Percentiles rank a stretch among this genome's conserved stretches.
These are phyloP conservation scores for Elsinoe arachidis DNA, from an alignment of 2,329 filamentous ascomycete genomes.

Conservation along the genomic window DNA sequence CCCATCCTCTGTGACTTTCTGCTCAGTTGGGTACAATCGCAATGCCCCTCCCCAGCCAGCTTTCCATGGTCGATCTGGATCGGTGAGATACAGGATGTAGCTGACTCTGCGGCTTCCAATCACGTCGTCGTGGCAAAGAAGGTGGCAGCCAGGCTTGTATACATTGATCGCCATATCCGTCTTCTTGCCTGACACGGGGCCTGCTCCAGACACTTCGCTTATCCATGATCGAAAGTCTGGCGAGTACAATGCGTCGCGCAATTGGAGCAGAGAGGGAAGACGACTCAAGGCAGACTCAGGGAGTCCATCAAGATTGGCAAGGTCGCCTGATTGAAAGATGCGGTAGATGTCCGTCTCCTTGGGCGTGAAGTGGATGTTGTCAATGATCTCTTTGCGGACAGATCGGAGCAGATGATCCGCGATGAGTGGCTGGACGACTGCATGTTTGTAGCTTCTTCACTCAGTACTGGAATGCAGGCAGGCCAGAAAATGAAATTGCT, in stretches of 20 bases:
- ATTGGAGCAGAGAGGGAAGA: conserved; percentile 76
- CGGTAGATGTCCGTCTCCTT: conserved; percentile 99
- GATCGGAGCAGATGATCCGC: conserved; percentile 71
- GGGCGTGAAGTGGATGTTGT: conserved; percentile 88
- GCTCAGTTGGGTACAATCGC: conserved; percentile 68
- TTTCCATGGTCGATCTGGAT: conserved; percentile 86
- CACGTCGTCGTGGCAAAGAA: conserved; percentile 96
- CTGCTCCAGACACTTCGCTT: conserved; percentile 74
- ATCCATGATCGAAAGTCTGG: conserved; percentile 81
- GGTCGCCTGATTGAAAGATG: conserved; percentile 95
- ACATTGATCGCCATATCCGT: conserved; percentile 99
- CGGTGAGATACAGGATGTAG: conserved; percentile 92
- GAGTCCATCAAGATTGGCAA: conserved; percentile 91
- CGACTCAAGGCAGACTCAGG: conserved; percentile 77
- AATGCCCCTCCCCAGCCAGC: conserved; percentile 87
- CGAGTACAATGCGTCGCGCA: conserved; percentile 95
- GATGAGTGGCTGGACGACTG: conserved; percentile 75
- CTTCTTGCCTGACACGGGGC: conserved; percentile 81
- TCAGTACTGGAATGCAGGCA: not conserved
- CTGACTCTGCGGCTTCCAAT: conserved; percentile 94
- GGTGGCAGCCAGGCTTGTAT: conserved; percentile 90
- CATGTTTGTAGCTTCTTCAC: conserved; percentile 66
- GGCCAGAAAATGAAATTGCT: conserved; percentile 15
- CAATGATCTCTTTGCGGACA: conserved; percentile 73
- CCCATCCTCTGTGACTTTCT: conserved; percentile 53